Conservation (phyloP, 2,329 filamentous ascomycete genomes). For the Thermothelomyces thermophilus region DNA sequence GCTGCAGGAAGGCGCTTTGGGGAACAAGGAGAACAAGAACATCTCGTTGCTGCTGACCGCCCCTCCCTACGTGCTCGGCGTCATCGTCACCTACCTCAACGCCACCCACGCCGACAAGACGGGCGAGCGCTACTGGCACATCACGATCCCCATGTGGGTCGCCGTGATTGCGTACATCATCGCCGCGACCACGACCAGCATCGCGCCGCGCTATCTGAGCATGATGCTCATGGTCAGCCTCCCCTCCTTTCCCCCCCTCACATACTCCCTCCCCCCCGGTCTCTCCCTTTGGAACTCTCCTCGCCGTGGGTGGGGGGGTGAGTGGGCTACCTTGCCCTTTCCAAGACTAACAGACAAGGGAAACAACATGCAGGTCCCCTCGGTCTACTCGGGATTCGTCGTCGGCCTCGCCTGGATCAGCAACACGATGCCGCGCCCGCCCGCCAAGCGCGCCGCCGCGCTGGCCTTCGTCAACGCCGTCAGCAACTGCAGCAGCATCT, state of each 20-base stretch:
- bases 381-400: constrained; percentile 60
- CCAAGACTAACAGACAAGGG: too few species aligned
- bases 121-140: constrained; percentile 64
- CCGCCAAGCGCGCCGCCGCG: constrained; percentile 63
- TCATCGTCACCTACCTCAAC: constrained; percentile 57
- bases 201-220: constrained; percentile 58
- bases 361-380: too few species aligned
- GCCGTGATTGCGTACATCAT: constrained; percentile 61
- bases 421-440: constrained; percentile 67
- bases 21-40: constrained; percentile 48
- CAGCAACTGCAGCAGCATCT: constrained; percentile 63
- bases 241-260: background rate
- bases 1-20: constrained; percentile 33
- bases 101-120: constrained; percentile 66
- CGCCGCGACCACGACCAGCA: constrained; percentile 53
- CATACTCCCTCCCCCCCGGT: too few species aligned
- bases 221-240: constrained; percentile 61
- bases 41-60: constrained; percentile 56
- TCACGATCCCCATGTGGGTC: constrained; percentile 54
- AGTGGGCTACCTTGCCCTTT: too few species aligned
- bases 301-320: too few species aligned
- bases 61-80: constrained; percentile 58
- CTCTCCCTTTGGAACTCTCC: too few species aligned
- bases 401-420: constrained; percentile 68
- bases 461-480: constrained; percentile 71